phyloP scores from a whole-genome alignment of 441 rosid species.

The Jatropha multifida region DNA sequence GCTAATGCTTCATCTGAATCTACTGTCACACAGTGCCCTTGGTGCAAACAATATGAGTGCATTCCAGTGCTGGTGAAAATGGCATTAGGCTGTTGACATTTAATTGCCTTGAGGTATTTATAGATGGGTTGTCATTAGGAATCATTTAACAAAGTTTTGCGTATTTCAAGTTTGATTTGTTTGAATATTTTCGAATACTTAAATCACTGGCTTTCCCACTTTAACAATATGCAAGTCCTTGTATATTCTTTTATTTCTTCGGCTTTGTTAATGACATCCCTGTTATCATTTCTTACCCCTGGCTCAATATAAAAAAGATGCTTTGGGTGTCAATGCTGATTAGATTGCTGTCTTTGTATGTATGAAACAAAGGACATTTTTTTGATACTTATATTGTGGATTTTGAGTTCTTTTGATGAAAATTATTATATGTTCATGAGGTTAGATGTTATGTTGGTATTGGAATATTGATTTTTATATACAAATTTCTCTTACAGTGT shows the following conservation, averaged over 20 bases:
- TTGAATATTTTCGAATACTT: not conserved
- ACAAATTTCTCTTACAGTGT: not conserved
- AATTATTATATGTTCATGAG: not conserved
- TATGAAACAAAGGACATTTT: not conserved
- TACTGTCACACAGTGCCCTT: not conserved
- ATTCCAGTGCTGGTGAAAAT: slow-evolving; percentile 4
- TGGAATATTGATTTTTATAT: not conserved
- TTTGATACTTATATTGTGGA: not conserved
- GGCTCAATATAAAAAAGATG: not conserved
- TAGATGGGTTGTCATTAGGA: not conserved
- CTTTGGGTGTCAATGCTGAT: not conserved
- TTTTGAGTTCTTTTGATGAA: not conserved
- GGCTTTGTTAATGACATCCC: not conserved
- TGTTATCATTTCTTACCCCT: not conserved
- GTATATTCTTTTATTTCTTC: not conserved
- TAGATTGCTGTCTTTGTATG: not conserved
- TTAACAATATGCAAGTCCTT: not conserved
- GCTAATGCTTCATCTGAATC: not conserved
- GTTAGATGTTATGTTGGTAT: not conserved
- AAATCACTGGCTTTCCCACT: not conserved
- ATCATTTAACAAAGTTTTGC: not conserved
- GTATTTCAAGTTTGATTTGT: not conserved
- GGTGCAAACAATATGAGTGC: not conserved
- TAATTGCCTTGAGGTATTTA: not conserved
- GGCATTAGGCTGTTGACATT: not conserved